Evolutionary conservation across 768 basidiomycete species (phyloP), one percentile per base, ranked within the genome.

Genomic region (Cyclocybe cylindracea): DNA sequence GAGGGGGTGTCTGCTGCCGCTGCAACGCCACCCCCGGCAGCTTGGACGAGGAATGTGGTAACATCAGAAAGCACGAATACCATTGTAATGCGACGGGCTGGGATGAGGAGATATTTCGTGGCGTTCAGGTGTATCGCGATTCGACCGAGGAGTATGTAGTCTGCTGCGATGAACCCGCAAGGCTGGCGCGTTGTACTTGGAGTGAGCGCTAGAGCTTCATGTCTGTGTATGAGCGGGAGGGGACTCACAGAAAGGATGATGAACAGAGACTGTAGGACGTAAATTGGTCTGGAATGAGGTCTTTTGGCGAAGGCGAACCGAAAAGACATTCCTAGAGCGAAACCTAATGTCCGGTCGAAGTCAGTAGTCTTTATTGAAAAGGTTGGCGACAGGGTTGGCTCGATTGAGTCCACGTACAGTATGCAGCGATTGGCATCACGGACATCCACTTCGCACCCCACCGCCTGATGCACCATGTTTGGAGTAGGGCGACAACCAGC

Each of bases 161-260:
- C 77, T 10, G 83, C 78, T 4, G 84, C 84, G 54, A 87, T 84
- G 68, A 89, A 89, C 24, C 84, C 87, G 61, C 89, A 90, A 4
- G 87, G 87, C 83, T 85, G 45, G 9, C 39, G 48, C 14, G n/a
- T 29, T 39, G 18, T 19, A 53, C 29, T 7, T 37, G 31, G 24
- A 14, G n/a, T 32, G 41, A 32, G 38, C 10, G 32, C 37, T 31
- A 19, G 33, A 29, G 24, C 9, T 19, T 29, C 9, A 9, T 36
- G 9, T 9, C 10, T 47, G 14, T 41, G 34, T 48, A 14, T 6
- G 24, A 3, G 24, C 24, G 24, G 24, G 42, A 42, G 16, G 16
- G 16, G 24, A 64, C 75, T 48, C 50, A 80, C 84, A 4, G 83
- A 80, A 42, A 86, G 74, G 7, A 82, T 83, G 53, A 85, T 76